Percentiles rank a stretch among this genome's conserved stretches.
Evolutionary conservation across 768 basidiomycete genomes (phyloP).

Genomic region (Gymnopilus junonius): DNA sequence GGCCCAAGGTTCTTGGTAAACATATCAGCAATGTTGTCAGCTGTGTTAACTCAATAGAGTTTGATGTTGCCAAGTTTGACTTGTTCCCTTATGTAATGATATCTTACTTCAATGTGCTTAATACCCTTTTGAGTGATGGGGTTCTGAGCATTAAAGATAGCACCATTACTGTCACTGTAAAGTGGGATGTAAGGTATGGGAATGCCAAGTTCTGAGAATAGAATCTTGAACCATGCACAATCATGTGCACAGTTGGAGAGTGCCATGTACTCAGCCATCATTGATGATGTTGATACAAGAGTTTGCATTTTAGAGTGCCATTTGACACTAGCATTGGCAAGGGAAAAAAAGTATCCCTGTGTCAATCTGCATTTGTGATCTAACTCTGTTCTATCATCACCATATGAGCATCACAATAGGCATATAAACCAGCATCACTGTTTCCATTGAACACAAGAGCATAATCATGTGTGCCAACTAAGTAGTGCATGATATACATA

Average conservation of each 20-base stretch:
- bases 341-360: background rate
- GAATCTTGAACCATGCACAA: too few relatives aligned
- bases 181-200: background rate
- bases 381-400: constrained; percentile 16
- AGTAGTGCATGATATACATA: constrained; percentile 39
- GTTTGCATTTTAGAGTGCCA: background rate
- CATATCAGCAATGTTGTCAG: too few relatives aligned
- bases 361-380: background rate
- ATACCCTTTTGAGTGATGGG: constrained; percentile 17
- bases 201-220: too few relatives aligned
- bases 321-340: background rate
- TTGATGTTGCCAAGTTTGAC: background rate
- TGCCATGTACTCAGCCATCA: background rate
- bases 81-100: constrained; percentile 11
- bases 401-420: constrained; percentile 22
- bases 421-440: constrained; percentile 20
- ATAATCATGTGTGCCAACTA: constrained; percentile 27
- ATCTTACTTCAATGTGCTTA: constrained; percentile 14
- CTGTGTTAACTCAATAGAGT: background rate
- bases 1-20: too few relatives aligned
- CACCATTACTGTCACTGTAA: constrained; percentile 16
- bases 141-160: constrained; percentile 11
- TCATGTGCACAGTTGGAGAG: background rate
- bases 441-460: constrained; percentile 25
- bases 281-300: background rate